Base-by-base conservation (phyloP, 768 basidiomycete genomes). In the Naematelia aurantialba region DNA sequence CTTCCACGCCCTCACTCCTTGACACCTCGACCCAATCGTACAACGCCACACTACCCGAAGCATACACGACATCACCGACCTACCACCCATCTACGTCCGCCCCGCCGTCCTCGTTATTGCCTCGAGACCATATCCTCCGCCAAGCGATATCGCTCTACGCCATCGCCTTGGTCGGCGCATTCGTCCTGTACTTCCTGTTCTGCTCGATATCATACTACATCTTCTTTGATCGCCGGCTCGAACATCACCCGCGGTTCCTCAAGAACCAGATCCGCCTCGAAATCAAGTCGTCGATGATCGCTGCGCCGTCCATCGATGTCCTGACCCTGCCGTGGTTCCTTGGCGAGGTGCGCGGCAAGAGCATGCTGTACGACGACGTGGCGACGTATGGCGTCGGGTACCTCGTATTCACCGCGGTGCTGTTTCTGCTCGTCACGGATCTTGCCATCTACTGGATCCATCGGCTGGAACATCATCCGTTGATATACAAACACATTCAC, bases 361-460 rank as follows among this genome's bases (percentile, higher is more conserved):
- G 87, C 1, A 82, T 77, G 72, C 67, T 97, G 45, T 99, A 97
- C 72, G 83, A 89, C 61, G 81, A 85, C 48, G 75, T 91, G 39
- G 84, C 83, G 48, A 85, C 91, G 0, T 91, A 90, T 66, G 92
- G 91, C 4, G 75, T 69, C 61, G 62, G 65, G 21, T 73, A 69
- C 62, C 45, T 68, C 25, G 46, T 65, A 31, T 22, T 65, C 45
- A 55, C 61, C 4, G 50, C 72, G 24, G 63, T 63, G 31, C 34
- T 69, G 60, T 92, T 88, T 82, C 73, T 93, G 59, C 62, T 88
- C 19, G 89, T 90, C 77, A 99, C 94, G 17, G 96, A 99, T 78
- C 89, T 91, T 67, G 81, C 82, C 68, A 89, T 99, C 63, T 99
- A 99, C 76, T 97, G 93, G 92, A 81, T 94, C n/a, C 96, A 99